Percentiles rank a stretch among this genome's conserved stretches.
Evolutionary conservation across 2,329 filamentous ascomycete species (phyloP).

Genomic region (Monilinia vaccinii-corymbosi): DNA sequence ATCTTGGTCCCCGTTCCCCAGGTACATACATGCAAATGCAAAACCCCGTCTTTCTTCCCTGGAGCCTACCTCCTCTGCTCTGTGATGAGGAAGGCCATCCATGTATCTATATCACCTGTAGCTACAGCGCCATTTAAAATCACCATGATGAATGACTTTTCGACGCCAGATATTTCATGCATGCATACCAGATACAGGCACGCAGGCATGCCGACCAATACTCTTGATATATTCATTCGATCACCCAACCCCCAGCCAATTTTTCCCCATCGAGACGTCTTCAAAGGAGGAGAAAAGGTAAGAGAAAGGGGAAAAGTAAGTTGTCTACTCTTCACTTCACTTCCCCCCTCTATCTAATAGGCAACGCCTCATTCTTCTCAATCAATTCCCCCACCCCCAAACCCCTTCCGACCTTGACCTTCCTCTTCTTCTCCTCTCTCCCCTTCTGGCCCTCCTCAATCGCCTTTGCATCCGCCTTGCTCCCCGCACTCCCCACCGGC

Average conservation of each 20-base stretch:
- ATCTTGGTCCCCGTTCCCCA: too few relatives aligned
- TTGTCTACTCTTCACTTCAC: background rate
- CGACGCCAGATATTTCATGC: background rate
- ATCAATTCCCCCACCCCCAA: constrained; percentile 73
- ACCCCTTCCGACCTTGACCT: constrained; percentile 74
- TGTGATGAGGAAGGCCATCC: background rate
- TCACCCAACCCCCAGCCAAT: background rate
- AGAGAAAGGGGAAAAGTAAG: background rate
- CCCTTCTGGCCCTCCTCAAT: constrained; percentile 49
- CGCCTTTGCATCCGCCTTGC: constrained; percentile 36
- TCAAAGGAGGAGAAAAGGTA: background rate
- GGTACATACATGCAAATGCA: too few relatives aligned
- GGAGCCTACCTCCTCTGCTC: background rate
- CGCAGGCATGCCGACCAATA: background rate
- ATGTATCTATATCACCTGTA: background rate
- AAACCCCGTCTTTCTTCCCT: background rate
- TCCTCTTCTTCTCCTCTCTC: constrained; percentile 68
- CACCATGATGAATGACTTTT: background rate
- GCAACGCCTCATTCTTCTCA: constrained; percentile 51
- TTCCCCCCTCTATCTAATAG: background rate
- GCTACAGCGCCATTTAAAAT: background rate
- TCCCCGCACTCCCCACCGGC: constrained; percentile 56
- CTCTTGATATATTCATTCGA: background rate
- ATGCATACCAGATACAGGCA: background rate
- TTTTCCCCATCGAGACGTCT: background rate